Evolutionary conservation across 1,284 basidiomycete genomes (phyloP).

Genomic region (Melampsora larici-populina): DNA sequence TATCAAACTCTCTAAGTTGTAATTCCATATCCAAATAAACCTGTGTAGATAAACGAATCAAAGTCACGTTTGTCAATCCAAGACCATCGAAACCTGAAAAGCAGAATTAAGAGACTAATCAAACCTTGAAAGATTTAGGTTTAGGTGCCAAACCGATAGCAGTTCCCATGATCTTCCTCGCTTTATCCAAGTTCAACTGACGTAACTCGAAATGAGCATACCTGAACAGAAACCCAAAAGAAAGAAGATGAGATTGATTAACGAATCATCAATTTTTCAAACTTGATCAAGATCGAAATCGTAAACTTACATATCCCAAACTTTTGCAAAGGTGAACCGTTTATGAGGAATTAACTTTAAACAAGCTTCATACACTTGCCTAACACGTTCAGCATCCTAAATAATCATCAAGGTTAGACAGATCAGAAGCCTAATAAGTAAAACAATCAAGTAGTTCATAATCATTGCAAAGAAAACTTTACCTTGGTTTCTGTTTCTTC

Average conservation of each 20-base stretch:
- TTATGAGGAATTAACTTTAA: conserved; percentile 88
- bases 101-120: not conserved
- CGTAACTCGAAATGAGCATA: conserved; percentile 91
- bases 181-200: conserved; percentile 73
- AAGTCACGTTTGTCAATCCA: conserved; percentile 56
- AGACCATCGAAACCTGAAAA: conserved; percentile 27
- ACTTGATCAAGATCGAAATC: not conserved
- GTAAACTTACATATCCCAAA: conserved; percentile 48
- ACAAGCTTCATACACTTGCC: conserved; percentile 89
- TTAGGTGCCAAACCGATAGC: conserved; percentile 96
- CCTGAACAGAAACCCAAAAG: conserved; percentile 56
- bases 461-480: conserved; percentile 3
- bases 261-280: not conserved
- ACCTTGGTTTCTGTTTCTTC: conserved; percentile 94
- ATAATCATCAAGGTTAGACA: not conserved
- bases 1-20: conserved; percentile 76
- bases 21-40: conserved; percentile 91
- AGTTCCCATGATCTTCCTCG: conserved; percentile 82
- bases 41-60: conserved; percentile 59
- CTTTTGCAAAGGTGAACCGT: conserved; percentile 92
- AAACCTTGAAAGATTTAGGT: conserved; percentile 59
- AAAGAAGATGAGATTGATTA: not conserved
- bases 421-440: not conserved
- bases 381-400: conserved; percentile 74
- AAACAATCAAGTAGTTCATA: not conserved